Base-by-base conservation (phyloP, 2,329 filamentous ascomycete species). In the Penicillium brasilianum region DNA sequence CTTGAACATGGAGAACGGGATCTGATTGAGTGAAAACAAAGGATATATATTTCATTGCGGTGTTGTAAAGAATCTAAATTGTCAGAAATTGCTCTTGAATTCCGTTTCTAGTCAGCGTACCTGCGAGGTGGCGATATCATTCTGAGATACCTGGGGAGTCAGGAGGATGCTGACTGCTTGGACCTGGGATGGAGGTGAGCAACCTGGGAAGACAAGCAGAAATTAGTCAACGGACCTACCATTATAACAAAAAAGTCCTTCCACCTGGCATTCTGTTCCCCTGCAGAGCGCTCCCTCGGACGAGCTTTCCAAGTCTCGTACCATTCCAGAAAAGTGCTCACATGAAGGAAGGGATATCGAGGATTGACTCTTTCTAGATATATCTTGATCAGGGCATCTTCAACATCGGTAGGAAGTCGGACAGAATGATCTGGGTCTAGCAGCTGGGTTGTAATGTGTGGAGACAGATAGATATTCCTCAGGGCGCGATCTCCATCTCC, bases 331-430 rank as follows among this genome's bases (percentile, higher is more conserved):
- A 66, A 66, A 16, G 59, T 61, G 20, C 57, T 39, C 2, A 46
- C 51, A 41, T 62, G 61, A 32, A 66, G 57, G 20, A 66, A 66
- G 1, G 64, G 64, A 48, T 66, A 66, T 32, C 62, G 59, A 16
- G 62, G 64, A 11, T 66, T 66, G 11, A 66, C 64, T 48, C 62
- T 28, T 51, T 66, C 60, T 18, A 65, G 44, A 32, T 66, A 65
- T 16, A 63, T 48, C 28, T 60, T 37, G 11, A 65, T 43, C 13
- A 60, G 43, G 1, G 55, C 13, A 58, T 60, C 52, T 54, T 56
- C 50, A 16, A 39, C 18, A 34, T 55, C 32, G n/a, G 39, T 39
- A 50, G 60, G 55, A 49, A 65, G 53, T 32, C 32, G 32, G 25
- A 41, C 8, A 22, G 28, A n/a, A 49, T 22, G 30, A 44, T 44